Percentiles rank a stretch among this genome's conserved stretches.
Conservation (phyloP, 805 yeast genomes). For the Yamadazyma philogaea region DNA sequence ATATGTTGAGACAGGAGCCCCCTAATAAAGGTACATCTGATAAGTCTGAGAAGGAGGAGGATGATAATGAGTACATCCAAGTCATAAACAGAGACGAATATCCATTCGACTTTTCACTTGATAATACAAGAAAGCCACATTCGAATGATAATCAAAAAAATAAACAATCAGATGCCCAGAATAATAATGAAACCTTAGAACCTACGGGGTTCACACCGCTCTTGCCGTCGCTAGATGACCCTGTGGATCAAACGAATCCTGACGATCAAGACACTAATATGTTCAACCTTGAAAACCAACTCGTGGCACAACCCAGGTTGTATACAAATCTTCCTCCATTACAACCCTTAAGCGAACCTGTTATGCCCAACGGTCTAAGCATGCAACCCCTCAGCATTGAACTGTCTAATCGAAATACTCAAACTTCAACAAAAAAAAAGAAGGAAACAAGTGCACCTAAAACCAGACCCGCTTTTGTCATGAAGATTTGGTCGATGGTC, state of each 20-base stretch:
- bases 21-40: not conserved
- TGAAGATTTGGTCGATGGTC: slow-evolving; percentile 94
- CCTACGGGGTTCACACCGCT: slow-evolving; percentile 14
- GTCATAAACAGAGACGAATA: slow-evolving; percentile 15
- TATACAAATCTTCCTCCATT: slow-evolving; percentile 23
- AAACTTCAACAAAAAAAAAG: slow-evolving; percentile 15
- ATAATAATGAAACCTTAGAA: not conserved
- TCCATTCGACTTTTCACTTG: slow-evolving; percentile 10
- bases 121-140: not conserved
- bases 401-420: not conserved
- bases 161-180: not conserved
- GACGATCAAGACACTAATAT: not conserved
- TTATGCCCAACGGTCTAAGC: slow-evolving; percentile 21
- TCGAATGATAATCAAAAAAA: not conserved
- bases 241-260: slow-evolving; percentile 1
- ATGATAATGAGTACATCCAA: slow-evolving; percentile 15
- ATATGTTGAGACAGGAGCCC: slow-evolving; percentile 5
- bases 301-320: slow-evolving; percentile 12
- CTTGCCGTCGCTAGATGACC: slow-evolving; percentile 9
- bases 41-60: slow-evolving; percentile 2
- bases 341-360: slow-evolving; percentile 29
- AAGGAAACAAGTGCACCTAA: slow-evolving; percentile 41
- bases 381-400: slow-evolving; percentile 17
- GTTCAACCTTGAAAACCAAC: slow-evolving; percentile 8
- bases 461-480: slow-evolving; percentile 83